phyloP scores from a whole-genome alignment of 2,329 filamentous ascomycete species.

The Cephalotrichum gorgonifer region DNA sequence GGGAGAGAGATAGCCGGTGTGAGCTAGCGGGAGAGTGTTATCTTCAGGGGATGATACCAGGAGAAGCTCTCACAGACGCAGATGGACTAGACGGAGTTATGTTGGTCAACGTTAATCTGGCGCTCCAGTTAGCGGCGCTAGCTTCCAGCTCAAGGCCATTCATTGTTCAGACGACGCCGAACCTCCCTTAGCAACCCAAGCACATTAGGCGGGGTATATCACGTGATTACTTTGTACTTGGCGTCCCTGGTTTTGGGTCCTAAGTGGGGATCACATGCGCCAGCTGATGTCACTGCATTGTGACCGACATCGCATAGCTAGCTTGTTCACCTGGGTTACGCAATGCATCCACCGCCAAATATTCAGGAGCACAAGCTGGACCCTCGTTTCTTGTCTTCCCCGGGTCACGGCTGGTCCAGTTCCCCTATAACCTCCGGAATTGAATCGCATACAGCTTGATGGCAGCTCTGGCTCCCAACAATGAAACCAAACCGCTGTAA shows the following conservation, averaged over 20 bases:
- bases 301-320: neutral
- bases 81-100: too few relatives aligned
- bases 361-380: neutral
- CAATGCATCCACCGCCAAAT: neutral
- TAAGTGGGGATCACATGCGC: neutral
- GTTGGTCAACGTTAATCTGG: too few relatives aligned
- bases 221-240: neutral
- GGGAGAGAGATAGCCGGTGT: too few relatives aligned
- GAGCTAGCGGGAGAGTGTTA: too few relatives aligned
- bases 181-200: too few relatives aligned
- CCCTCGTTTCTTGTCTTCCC: neutral
- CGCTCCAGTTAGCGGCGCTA: too few relatives aligned
- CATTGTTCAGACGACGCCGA: too few relatives aligned
- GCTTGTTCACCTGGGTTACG: neutral
- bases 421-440: neutral
- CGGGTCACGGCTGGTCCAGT: neutral
- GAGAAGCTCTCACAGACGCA: too few relatives aligned
- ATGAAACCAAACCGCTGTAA: neutral
- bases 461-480: neutral
- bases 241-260: neutral
- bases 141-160: too few relatives aligned
- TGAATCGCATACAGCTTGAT: neutral
- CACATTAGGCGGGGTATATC: too few relatives aligned
- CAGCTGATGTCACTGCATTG: neutral
- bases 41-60: too few relatives aligned